These are phyloP conservation scores for Termitomyces sp. DNA, from an alignment of 768 basidiomycete genomes.

Conservation along the genomic window DNA sequence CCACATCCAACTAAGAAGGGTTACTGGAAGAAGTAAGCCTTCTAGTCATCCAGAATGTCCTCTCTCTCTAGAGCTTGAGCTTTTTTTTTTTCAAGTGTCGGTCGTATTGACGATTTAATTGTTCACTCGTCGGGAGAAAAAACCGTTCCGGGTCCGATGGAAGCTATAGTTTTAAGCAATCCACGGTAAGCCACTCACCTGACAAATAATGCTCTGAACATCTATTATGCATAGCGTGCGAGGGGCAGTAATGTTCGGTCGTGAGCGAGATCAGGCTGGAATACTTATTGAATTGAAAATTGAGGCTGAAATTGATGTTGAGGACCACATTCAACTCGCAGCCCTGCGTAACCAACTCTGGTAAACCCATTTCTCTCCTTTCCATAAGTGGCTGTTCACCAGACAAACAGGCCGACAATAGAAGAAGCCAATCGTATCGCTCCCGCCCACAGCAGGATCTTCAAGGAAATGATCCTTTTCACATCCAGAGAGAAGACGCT, in stretches of 20 bases:
- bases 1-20: slow-evolving; percentile 1
- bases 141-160: slow-evolving; percentile 28
- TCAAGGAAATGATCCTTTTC: slow-evolving; percentile 47
- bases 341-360: slow-evolving; percentile 27
- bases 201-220: neutral
- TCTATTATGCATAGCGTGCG: neutral
- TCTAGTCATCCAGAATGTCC: neutral
- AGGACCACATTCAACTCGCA: slow-evolving; percentile 11
- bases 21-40: slow-evolving; percentile 3
- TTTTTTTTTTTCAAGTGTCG: slow-evolving; percentile 19
- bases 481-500: slow-evolving; percentile 34
- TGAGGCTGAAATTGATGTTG: slow-evolving; percentile 14
- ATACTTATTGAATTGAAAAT: slow-evolving; percentile 17
- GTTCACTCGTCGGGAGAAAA: slow-evolving; percentile 29
- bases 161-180: slow-evolving; percentile 14
- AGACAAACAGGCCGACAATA: slow-evolving; percentile 23
- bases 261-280: slow-evolving; percentile 21
- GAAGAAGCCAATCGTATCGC: slow-evolving; percentile 35
- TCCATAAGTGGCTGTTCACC: neutral
- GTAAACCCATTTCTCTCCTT: slow-evolving; percentile 6
- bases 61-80: neutral
- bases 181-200: slow-evolving; percentile 8
- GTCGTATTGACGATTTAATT: slow-evolving; percentile 34
- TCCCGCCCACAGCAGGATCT: slow-evolving; percentile 35
- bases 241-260: slow-evolving; percentile 34